A percentile compares a stretch with the other conserved stretches of the same genome.
These are phyloP conservation scores for Saccharomycopsis oosterbeekiorum DNA, from an alignment of 805 yeast genomes.

Conservation along the genomic window DNA sequence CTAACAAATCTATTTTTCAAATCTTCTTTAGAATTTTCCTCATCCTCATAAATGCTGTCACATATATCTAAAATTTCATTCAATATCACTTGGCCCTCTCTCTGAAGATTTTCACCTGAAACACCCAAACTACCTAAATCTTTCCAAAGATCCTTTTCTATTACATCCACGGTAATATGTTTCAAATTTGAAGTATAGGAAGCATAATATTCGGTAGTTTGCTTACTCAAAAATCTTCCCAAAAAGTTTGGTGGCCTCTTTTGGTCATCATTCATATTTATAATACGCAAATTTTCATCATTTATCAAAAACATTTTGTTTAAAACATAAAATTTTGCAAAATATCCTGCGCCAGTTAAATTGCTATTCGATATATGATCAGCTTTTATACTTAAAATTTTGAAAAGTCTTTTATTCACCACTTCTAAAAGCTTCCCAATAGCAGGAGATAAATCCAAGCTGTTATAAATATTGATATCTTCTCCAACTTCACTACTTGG, in stretches of 20 bases:
- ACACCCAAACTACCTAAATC: slow-evolving; percentile 48
- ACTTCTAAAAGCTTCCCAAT: slow-evolving; percentile 60
- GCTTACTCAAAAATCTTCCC: slow-evolving; percentile 13
- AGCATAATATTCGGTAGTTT: slow-evolving; percentile 11
- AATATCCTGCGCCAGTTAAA: slow-evolving; percentile 43
- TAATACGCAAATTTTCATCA: slow-evolving; percentile 53
- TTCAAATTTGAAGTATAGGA: slow-evolving; percentile 12
- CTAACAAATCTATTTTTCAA: neutral
- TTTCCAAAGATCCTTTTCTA: slow-evolving; percentile 73
- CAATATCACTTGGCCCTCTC: slow-evolving; percentile 37
- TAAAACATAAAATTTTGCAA: slow-evolving; percentile 55
- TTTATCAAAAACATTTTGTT: slow-evolving; percentile 65
- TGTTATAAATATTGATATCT: slow-evolving; percentile 31
- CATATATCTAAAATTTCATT: slow-evolving; percentile 42
- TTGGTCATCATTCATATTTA: neutral
- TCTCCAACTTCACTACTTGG: slow-evolving; percentile 18
- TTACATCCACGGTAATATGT: slow-evolving; percentile 15
- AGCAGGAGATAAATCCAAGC: slow-evolving; percentile 56
- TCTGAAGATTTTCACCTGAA: slow-evolving; percentile 2
- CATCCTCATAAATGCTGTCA: slow-evolving; percentile 21
- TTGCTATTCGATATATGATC: slow-evolving; percentile 46
- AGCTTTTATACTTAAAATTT: slow-evolving; percentile 66
- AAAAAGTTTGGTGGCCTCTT: slow-evolving; percentile 9
- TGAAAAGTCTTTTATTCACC: slow-evolving; percentile 68
- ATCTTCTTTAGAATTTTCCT: neutral